A percentile compares a stretch with the other conserved stretches of the same genome.
phyloP scores from a whole-genome alignment of 2,329 filamentous ascomycete species.

The Aspergillus ustus region DNA sequence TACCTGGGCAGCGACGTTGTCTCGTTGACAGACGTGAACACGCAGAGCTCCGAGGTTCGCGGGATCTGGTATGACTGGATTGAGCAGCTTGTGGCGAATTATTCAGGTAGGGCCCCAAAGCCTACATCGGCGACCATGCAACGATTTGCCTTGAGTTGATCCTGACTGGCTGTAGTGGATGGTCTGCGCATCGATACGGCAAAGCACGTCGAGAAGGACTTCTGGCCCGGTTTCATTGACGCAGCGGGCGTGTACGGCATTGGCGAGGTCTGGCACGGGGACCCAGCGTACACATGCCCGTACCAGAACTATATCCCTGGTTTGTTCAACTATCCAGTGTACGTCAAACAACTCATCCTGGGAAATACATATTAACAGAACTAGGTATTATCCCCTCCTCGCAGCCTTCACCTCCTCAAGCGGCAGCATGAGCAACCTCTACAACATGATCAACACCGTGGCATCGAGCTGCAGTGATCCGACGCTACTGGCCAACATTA shows the following conservation, averaged over 20 bases:
- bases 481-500: constrained; percentile 55
- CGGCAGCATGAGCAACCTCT: constrained; percentile 36
- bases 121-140: too few species aligned
- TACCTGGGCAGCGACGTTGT: constrained; percentile 49
- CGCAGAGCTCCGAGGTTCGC: constrained; percentile 46
- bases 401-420: constrained; percentile 39
- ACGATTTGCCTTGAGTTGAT: too few species aligned
- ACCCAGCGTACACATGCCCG: constrained; percentile 41
- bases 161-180: constrained; percentile 37
- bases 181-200: constrained; percentile 57
- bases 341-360: too few species aligned
- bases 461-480: constrained; percentile 45
- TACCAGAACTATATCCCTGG: constrained; percentile 50
- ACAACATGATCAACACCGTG: constrained; percentile 28
- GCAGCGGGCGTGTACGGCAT: constrained; percentile 48
- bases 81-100: constrained; percentile 44
- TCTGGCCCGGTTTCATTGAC: constrained; percentile 43
- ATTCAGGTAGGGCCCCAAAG: constrained; percentile 37
- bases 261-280: constrained; percentile 49
- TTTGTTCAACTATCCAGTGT: constrained; percentile 53
- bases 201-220: constrained; percentile 50
- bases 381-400: constrained; percentile 38
- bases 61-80: constrained; percentile 48
- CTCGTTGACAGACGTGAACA: constrained; percentile 54
- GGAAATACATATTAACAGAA: constrained; percentile 21